Conservation (phyloP, 2,329 filamentous ascomycete genomes). For the Fusarium albidum region DNA sequence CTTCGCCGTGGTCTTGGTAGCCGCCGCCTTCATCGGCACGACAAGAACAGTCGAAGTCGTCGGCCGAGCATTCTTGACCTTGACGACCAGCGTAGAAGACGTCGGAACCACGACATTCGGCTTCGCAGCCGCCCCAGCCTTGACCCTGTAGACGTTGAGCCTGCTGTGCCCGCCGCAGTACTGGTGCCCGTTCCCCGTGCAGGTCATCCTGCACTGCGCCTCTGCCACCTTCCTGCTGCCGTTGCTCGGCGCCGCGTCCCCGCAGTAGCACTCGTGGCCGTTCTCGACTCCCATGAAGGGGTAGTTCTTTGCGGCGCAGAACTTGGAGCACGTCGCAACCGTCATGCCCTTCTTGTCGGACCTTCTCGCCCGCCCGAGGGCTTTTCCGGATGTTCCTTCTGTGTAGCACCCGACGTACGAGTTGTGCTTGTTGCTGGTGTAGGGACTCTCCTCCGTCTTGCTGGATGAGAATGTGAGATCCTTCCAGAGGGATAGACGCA, state of each 20-base stretch:
- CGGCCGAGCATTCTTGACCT: background rate
- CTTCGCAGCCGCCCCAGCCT: background rate
- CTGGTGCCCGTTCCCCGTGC: conserved; percentile 24
- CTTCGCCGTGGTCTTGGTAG: background rate
- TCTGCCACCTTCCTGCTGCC: conserved; percentile 24
- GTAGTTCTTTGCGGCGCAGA: conserved; percentile 24
- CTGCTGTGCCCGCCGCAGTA: conserved; percentile 24
- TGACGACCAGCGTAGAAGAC: background rate
- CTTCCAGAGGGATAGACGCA: conserved; percentile 36
- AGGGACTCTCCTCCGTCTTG: background rate
- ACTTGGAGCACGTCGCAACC: conserved; percentile 20
- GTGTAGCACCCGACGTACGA: conserved; percentile 32
- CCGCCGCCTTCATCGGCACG: background rate
- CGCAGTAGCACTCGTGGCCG: conserved; percentile 32
- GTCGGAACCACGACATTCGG: conserved; percentile 1
- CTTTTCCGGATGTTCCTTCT: conserved; percentile 15
- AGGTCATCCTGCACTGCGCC: conserved; percentile 21
- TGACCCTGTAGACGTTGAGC: conserved; percentile 30
- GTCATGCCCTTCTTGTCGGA: conserved; percentile 25
- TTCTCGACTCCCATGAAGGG: conserved; percentile 29
- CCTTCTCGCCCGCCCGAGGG: conserved; percentile 21
- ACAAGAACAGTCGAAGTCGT: too few species aligned
- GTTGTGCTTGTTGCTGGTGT: background rate
- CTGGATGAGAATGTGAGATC: conserved; percentile 18
- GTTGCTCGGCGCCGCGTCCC: conserved; percentile 14